phyloP scores from a whole-genome alignment of 2,329 filamentous ascomycete genomes.

The Ophiostoma triangulosporum region DNA sequence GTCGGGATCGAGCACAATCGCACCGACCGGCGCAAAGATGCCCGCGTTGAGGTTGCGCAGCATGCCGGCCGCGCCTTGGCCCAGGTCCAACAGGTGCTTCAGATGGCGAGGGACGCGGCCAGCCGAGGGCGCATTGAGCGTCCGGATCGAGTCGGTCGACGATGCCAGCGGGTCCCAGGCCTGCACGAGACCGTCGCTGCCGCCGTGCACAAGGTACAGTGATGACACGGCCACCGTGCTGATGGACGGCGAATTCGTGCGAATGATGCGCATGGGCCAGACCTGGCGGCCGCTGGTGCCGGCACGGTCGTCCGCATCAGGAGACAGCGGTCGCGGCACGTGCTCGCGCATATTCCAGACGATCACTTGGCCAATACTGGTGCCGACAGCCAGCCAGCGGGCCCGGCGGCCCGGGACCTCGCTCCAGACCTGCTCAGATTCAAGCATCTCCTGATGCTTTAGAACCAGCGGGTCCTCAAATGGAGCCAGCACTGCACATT shows the following conservation, averaged over 20 bases:
- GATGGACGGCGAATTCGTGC: constrained; percentile 81
- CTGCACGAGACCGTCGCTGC: constrained; percentile 88
- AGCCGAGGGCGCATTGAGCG: constrained; percentile 73
- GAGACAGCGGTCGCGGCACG: constrained; percentile 14
- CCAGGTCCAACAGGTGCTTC: constrained; percentile 27
- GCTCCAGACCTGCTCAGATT: constrained; percentile 28
- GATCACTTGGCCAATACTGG: constrained; percentile 59
- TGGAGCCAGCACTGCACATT: constrained; percentile 53
- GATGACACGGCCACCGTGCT: constrained; percentile 72
- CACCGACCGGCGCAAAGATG: constrained; percentile 69
- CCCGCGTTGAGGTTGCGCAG: constrained; percentile 46
- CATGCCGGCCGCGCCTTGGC: neutral
- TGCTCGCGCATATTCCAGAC: constrained; percentile 74
- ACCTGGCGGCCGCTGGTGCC: constrained; percentile 25
- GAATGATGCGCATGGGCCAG: constrained; percentile 63
- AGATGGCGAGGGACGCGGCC: constrained; percentile 67
- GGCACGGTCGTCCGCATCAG: neutral
- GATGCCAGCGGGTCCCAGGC: constrained; percentile 94
- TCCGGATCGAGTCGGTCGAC: constrained; percentile 62
- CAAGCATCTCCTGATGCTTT: constrained; percentile 32
- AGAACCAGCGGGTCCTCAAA: constrained; percentile 61
- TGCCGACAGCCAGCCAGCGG: constrained; percentile 70
- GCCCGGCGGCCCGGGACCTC: constrained; percentile 78
- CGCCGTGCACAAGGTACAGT: constrained; percentile 81
- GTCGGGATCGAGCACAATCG: constrained; percentile 77